Conservation (phyloP, 805 yeast genomes). For the Suhomyces vadensis region DNA sequence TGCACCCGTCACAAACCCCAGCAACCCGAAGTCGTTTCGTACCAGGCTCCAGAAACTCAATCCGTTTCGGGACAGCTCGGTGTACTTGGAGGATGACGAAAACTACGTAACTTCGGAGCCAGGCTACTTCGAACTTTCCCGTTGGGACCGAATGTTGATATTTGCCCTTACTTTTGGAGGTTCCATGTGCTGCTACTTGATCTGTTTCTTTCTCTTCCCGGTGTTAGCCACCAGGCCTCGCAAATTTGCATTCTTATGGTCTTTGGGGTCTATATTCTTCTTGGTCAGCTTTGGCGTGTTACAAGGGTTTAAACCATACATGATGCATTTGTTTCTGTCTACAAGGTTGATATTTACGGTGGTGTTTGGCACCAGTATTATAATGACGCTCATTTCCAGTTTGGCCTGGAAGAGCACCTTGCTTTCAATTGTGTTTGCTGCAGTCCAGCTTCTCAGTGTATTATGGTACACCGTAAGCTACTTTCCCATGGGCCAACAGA, state of each 20-base stretch:
- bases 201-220: slow-evolving; percentile 46
- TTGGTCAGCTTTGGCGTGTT: slow-evolving; percentile 47
- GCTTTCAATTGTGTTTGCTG: slow-evolving; percentile 42
- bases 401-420: slow-evolving; percentile 39
- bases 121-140: slow-evolving; percentile 43
- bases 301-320: slow-evolving; percentile 43
- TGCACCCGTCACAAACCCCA: slow-evolving; percentile 36
- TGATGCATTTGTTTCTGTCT: slow-evolving; percentile 43
- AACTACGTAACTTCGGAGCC: slow-evolving; percentile 46
- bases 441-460: slow-evolving; percentile 41
- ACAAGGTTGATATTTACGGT: slow-evolving; percentile 42
- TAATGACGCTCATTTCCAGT: slow-evolving; percentile 40
- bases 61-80: slow-evolving; percentile 39
- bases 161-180: slow-evolving; percentile 47
- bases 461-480: slow-evolving; percentile 49
- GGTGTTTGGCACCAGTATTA: slow-evolving; percentile 38
- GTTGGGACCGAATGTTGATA: slow-evolving; percentile 49
- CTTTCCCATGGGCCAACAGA: slow-evolving; percentile 49
- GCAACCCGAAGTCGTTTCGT: slow-evolving; percentile 23
- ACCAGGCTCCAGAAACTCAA: slow-evolving; percentile 36
- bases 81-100: slow-evolving; percentile 43
- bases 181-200: slow-evolving; percentile 40
- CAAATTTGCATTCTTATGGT: slow-evolving; percentile 49
- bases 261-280: slow-evolving; percentile 47
- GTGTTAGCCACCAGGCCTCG: slow-evolving; percentile 43